Base-by-base conservation (phyloP, 1,284 basidiomycete species). In the Apiotrichum mycotoxinovorans region DNA sequence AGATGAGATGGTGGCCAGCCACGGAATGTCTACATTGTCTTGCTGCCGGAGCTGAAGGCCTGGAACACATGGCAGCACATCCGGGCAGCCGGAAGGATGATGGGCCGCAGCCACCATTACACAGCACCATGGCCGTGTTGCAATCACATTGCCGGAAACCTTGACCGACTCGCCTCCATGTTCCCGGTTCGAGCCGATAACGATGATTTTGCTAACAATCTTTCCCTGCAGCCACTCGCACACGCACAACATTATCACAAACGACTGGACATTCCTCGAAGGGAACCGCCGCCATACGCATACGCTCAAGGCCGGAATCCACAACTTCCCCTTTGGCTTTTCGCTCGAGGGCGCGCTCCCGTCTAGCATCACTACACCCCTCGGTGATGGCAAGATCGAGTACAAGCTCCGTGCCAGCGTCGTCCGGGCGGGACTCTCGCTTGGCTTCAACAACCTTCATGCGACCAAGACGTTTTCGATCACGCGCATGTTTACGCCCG, bases 371-470 rank as follows among this genome's bases (percentile, higher is more conserved):
- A 72, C 80, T 51, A 87, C 87, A 7, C 79, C 78, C 58, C 79
- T 80, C 1, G 78, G 78, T 44, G 77, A 79, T 42, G 88, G 87
- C 1, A 82, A 84, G 33, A 83, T 96, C 56, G 76, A 80, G 27
- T 97, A 96, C 82, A 92, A 89, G 73, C 85, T 97, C 40, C 87
- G 89, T 45, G 93, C 91, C 0, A 82, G 85, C 40, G 89, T 87
- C 30, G 80, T 84, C 12, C 85, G 91, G 4, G 82, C 88, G 0
- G 87, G 87, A 9, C 51, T 61, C 33, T 17, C 30, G 12, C 38
- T 51, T 18, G 37, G 49, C 37, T 37, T 45, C 22, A 84, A 92
- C 64, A 92, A 92, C 70, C 83, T 90, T 54, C 83, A 86, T 52
- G 79, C 84, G 2, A 77, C 80, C 48, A 77, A 80, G 46, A 83